Conservation (phyloP, 2,329 filamentous ascomycete genomes). For the Colletotrichum plurivorum region DNA sequence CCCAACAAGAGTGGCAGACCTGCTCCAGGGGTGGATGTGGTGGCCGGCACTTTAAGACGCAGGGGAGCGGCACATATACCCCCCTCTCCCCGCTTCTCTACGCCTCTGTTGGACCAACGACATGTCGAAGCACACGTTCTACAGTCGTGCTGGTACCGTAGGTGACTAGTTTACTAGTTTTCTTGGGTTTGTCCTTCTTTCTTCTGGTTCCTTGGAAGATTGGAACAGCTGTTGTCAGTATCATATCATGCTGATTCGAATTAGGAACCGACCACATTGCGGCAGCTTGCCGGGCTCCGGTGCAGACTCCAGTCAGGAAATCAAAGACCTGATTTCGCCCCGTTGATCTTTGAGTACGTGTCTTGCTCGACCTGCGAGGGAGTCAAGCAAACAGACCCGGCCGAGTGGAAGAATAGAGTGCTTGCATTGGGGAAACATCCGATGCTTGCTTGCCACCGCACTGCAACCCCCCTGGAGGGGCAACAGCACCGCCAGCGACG, state of each 20-base stretch:
- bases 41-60: slow-evolving; percentile 39
- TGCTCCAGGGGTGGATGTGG: slow-evolving; percentile 13
- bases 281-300: neutral
- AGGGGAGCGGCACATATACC: slow-evolving; percentile 37
- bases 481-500: neutral
- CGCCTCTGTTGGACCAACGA: slow-evolving; percentile 27
- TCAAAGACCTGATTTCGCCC: neutral
- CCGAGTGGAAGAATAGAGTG: slow-evolving; percentile 23
- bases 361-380: neutral
- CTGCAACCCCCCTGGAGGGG: neutral
- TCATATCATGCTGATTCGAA: slow-evolving; percentile 14
- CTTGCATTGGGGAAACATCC: slow-evolving; percentile 17
- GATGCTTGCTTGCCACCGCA: slow-evolving; percentile 7
- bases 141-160: neutral
- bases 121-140: neutral
- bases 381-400: neutral
- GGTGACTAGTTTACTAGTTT: neutral
- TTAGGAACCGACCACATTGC: neutral
- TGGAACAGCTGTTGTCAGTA: neutral
- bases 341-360: neutral
- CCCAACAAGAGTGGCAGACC: slow-evolving; percentile 20
- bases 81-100: slow-evolving; percentile 3
- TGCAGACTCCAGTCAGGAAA: neutral
- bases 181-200: neutral
- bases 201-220: neutral